A percentile compares a stretch with the other conserved stretches of the same genome.
phyloP scores from a whole-genome alignment of 169 alveolate genomes.

The Plasmodium falciparum region DNA sequence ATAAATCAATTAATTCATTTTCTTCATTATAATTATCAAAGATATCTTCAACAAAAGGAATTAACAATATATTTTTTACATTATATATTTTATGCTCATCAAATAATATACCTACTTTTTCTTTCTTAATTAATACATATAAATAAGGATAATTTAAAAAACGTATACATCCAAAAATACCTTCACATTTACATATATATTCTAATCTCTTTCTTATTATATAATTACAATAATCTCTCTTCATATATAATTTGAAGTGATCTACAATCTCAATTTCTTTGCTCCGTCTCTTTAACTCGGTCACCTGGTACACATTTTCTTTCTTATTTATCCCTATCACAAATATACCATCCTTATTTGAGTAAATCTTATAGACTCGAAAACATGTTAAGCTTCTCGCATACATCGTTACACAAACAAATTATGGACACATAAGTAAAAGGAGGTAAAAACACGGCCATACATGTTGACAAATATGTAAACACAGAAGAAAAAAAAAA shows the following conservation, averaged over 20 bases:
- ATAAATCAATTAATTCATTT: slow-evolving; percentile 56
- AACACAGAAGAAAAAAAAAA: no score
- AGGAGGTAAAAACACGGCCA: no score
- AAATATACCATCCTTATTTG: not conserved
- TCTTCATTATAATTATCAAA: slow-evolving; percentile 69
- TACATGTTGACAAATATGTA: no score
- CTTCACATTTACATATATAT: slow-evolving; percentile 70
- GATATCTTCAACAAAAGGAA: slow-evolving; percentile 75
- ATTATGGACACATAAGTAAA: no score
- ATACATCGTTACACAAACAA: not conserved
- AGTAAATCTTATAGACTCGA: slow-evolving; percentile 22
- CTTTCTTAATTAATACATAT: slow-evolving; percentile 77
- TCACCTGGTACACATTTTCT: slow-evolving; percentile 25
- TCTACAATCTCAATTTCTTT: slow-evolving; percentile 14
- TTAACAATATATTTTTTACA: slow-evolving; percentile 59
- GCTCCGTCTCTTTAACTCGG: not conserved
- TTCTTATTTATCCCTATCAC: slow-evolving; percentile 30
- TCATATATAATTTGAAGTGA: not conserved
- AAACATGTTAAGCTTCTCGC: not conserved
- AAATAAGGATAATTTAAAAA: slow-evolving; percentile 80
- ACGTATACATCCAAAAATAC: slow-evolving; percentile 78
- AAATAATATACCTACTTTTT: slow-evolving; percentile 71
- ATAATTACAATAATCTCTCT: slow-evolving; percentile 6
- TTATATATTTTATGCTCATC: slow-evolving; percentile 78
- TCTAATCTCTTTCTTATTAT: slow-evolving; percentile 2